phyloP scores from a whole-genome alignment of 371 early-diverging fungal genomes.

The Mucor mucedo region DNA sequence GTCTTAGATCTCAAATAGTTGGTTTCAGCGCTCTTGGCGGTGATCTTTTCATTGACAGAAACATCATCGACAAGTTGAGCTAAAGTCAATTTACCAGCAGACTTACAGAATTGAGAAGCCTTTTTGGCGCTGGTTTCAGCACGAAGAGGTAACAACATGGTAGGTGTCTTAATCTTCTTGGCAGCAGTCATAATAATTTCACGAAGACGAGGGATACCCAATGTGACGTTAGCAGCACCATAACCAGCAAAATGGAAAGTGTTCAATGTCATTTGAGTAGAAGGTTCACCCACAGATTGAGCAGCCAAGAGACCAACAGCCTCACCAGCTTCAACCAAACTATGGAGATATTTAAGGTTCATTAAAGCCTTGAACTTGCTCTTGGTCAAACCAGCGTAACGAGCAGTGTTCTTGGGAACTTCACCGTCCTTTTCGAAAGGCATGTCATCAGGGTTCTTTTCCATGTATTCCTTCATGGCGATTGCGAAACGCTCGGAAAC shows the following conservation, averaged over 20 bases:
- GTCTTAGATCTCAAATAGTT: conserved; percentile 66
- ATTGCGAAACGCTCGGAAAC: conserved; percentile 87
- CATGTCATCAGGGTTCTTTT: conserved; percentile 68
- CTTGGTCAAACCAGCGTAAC: conserved; percentile 59
- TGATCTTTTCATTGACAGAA: conserved; percentile 67
- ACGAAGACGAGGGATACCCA: conserved; percentile 99
- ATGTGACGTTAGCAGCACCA: conserved; percentile 99
- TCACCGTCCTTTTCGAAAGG: conserved; percentile 58
- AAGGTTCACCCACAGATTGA: conserved; percentile 99
- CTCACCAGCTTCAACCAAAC: conserved; percentile 97
- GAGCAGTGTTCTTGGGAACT: conserved; percentile 59
- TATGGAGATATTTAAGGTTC: conserved; percentile 92
- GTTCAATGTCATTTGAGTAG: conserved; percentile 99
- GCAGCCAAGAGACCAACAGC: conserved; percentile 99
- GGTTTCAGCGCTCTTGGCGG: conserved; percentile 53
- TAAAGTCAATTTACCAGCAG: conserved; percentile 72
- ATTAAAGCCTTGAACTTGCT: conserved; percentile 87
- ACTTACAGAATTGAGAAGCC: conserved; percentile 66
- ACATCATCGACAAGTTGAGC: conserved; percentile 86
- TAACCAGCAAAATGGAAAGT: conserved; percentile 99
- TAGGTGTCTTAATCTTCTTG: conserved; percentile 92
- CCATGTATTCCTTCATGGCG: conserved; percentile 72
- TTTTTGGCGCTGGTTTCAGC: conserved; percentile 65
- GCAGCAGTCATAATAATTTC: conserved; percentile 99
- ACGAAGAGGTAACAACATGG: conserved; percentile 88